Conservation (phyloP, 1,284 basidiomycete genomes). For the Trichosporon asahii region DNA sequence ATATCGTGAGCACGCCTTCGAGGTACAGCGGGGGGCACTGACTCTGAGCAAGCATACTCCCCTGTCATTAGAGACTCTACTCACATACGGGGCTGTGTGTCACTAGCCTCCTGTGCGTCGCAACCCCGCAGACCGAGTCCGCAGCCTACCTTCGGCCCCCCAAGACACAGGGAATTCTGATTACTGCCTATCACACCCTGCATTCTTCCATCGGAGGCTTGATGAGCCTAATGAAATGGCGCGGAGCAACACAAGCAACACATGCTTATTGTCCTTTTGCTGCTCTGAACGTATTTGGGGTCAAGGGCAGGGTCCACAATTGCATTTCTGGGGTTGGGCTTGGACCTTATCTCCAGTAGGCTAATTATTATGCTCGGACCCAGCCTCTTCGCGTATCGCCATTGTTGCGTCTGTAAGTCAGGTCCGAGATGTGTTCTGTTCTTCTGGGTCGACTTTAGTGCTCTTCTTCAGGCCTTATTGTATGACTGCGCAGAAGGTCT, state of each 20-base stretch:
- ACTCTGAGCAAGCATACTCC: too few relatives aligned
- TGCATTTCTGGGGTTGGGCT: neutral
- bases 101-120: too few relatives aligned
- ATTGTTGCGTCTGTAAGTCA: too few relatives aligned
- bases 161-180: neutral
- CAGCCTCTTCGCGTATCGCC: too few relatives aligned
- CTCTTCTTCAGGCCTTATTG: neutral
- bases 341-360: neutral
- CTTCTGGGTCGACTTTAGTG: neutral
- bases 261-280: neutral
- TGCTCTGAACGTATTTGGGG: neutral
- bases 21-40: too few relatives aligned
- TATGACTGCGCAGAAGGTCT: neutral
- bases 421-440: neutral
- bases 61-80: too few relatives aligned
- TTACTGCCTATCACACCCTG: neutral
- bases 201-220: neutral
- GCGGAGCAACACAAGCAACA: neutral
- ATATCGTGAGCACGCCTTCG: neutral
- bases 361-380: too few relatives aligned
- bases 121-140: too few relatives aligned
- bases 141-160: too few relatives aligned
- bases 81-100: too few relatives aligned
- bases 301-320: neutral
- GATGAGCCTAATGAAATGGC: neutral